Conservation (phyloP, 2,329 filamentous ascomycete genomes). For the Monilinia laxa region DNA sequence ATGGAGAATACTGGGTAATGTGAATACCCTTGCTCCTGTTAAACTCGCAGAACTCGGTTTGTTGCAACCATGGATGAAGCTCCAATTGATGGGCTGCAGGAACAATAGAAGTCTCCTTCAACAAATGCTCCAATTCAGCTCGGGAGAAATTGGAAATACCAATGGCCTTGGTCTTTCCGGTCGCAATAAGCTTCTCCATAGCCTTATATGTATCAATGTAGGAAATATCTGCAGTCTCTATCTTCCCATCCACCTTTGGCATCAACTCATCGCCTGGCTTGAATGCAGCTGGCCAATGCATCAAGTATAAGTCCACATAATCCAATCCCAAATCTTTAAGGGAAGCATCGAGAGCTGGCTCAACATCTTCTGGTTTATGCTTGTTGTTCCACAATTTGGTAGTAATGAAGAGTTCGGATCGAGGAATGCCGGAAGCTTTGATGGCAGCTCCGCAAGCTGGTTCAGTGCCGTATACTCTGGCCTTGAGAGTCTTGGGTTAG, state of each 20-base stretch:
- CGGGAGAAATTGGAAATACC: conserved; percentile 48
- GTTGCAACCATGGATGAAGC: conserved; percentile 57
- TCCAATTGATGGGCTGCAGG: conserved; percentile 62
- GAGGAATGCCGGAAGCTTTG: conserved; percentile 59
- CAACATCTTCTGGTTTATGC: conserved; percentile 62
- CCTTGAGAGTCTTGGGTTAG: conserved; percentile 62
- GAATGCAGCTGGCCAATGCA: conserved; percentile 83
- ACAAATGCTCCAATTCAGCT: conserved; percentile 41
- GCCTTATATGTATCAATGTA: conserved; percentile 76
- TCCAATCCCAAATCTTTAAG: conserved; percentile 72
- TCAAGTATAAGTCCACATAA: conserved; percentile 77
- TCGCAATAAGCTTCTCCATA: conserved; percentile 65
- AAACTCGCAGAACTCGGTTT: conserved; percentile 52
- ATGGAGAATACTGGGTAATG: conserved; percentile 52
- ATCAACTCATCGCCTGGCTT: conserved; percentile 59
- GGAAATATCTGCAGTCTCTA: conserved; percentile 42
- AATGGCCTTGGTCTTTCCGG: conserved; percentile 54
- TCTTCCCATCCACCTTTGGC: conserved; percentile 43
- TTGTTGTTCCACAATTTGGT: conserved; percentile 74
- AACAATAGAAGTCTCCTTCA: conserved; percentile 46
- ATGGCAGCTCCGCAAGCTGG: conserved; percentile 70
- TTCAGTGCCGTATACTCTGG: conserved; percentile 80
- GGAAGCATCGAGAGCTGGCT: conserved; percentile 64
- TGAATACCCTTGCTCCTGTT: conserved; percentile 52
- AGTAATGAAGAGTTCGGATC: conserved; percentile 64